A percentile compares a stretch with the other conserved stretches of the same genome.
Evolutionary conservation across 1,284 basidiomycete genomes (phyloP).

Genomic region (Moesziomyces parantarcticus): DNA sequence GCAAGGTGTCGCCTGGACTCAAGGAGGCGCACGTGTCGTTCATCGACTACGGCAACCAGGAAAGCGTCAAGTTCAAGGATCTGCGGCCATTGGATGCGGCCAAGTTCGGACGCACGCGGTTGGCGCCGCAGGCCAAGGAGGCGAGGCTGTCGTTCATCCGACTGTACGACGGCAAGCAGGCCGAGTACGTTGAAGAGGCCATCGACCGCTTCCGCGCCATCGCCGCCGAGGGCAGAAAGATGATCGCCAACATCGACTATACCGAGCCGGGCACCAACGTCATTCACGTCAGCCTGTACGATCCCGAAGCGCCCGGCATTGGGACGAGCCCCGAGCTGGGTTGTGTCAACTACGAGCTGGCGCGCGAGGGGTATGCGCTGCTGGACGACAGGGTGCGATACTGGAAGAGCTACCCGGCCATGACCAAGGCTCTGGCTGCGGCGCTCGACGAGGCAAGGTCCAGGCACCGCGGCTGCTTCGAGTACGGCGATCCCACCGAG

Average conservation of each 20-base stretch:
- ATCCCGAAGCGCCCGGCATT: constrained; percentile 48
- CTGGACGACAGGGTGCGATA: constrained; percentile 53
- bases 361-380: constrained; percentile 53
- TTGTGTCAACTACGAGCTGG: constrained; percentile 57
- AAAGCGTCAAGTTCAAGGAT: constrained; percentile 46
- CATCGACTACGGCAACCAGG: constrained; percentile 61
- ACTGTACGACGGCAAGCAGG: constrained; percentile 53
- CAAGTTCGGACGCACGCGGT: constrained; percentile 45
- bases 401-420: constrained; percentile 46
- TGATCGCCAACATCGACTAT: constrained; percentile 63
- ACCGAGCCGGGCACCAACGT: constrained; percentile 40
- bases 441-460: constrained; percentile 50
- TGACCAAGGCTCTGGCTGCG: constrained; percentile 38
- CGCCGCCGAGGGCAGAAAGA: constrained; percentile 55
- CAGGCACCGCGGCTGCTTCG: constrained; percentile 53
- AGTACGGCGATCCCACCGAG: constrained; percentile 57
- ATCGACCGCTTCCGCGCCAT: constrained; percentile 53
- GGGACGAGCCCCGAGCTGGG: constrained; percentile 43
- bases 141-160: constrained; percentile 57
- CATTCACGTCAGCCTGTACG: constrained; percentile 56
- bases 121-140: constrained; percentile 50
- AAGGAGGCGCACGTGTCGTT: constrained; percentile 51
- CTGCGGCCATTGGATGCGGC: constrained; percentile 54
- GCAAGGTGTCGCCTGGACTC: constrained; percentile 35
- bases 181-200: constrained; percentile 59